A percentile compares a stretch with the other conserved stretches of the same genome.
phyloP scores from a whole-genome alignment of 306 rosid genomes.

The Abrus precatorius region DNA sequence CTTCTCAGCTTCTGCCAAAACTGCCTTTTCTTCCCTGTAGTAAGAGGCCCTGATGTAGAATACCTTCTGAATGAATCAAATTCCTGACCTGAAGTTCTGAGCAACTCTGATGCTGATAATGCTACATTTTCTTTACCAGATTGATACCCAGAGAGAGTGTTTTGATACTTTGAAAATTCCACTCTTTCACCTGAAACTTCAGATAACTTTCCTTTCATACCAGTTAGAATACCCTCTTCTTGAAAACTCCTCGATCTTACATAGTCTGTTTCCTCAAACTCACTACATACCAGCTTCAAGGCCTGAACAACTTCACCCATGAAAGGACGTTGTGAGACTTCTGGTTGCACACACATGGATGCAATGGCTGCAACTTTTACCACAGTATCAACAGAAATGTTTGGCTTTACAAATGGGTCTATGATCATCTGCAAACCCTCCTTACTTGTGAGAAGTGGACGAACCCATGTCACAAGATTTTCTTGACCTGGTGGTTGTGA shows the following conservation, averaged over 20 bases:
- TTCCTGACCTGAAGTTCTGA: slow-evolving; percentile 63
- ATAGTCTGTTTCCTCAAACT: slow-evolving; percentile 68
- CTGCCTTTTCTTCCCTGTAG: slow-evolving; percentile 60
- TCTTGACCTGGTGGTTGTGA: slow-evolving; percentile 96
- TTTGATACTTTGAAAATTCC: slow-evolving; percentile 41
- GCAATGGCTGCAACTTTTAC: slow-evolving; percentile 97
- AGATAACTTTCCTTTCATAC: slow-evolving; percentile 47
- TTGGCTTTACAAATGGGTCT: slow-evolving; percentile 69
- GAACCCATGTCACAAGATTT: slow-evolving; percentile 88
- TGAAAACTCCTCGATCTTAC: slow-evolving; percentile 59
- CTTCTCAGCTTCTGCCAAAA: slow-evolving; percentile 79
- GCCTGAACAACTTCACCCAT: slow-evolving; percentile 99
- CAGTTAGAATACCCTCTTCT: slow-evolving; percentile 55
- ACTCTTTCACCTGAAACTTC: slow-evolving; percentile 41
- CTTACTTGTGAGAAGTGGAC: slow-evolving; percentile 86
- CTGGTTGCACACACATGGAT: slow-evolving; percentile 98
- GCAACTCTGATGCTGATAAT: slow-evolving; percentile 65
- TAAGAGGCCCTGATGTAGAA: slow-evolving; percentile 77
- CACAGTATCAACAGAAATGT: slow-evolving; percentile 61
- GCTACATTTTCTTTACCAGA: slow-evolving; percentile 56
- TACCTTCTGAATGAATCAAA: slow-evolving; percentile 69
- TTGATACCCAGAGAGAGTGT: slow-evolving; percentile 43
- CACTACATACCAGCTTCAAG: slow-evolving; percentile 89
- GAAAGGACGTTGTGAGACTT: slow-evolving; percentile 92
- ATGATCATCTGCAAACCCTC: slow-evolving; percentile 77